Evolutionary conservation across 768 basidiomycete genomes (phyloP), one percentile per base, ranked within the genome.

Genomic region (Pilatotrama ljubarskyi): DNA sequence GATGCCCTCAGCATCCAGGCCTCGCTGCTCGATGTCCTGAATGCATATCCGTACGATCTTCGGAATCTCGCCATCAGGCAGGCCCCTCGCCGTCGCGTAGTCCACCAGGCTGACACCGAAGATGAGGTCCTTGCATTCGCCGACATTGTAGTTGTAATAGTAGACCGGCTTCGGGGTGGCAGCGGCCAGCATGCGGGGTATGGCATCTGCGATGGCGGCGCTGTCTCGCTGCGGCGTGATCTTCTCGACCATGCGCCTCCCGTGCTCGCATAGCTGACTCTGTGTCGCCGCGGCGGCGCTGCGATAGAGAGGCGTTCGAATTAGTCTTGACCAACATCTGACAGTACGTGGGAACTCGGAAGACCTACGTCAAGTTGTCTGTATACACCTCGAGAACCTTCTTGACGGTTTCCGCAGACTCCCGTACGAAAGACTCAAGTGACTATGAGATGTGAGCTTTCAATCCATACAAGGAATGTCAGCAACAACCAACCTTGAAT

Each of bases 61-160:
- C 0, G 95, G 95, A 32, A 90, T 78, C 9, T 88, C 84, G 11
- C 84, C 84, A 17, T 68, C 92, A 17, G 74, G 77, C 17, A 92
- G 75, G 42, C 83, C 84, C 62, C 93, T 84, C 9, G 91, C 82
- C 38, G 88, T 93, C 15, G 94, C 91, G 68, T 97, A 96, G 69
- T 95, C 94, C 40, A 89, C 86, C 58, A 97, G 75, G 64, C 84
- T 88, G 64, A 95, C 86, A 22, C 94, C 95, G 69, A 96, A 97
- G 35, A 95, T 90, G 24, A 97, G 74, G 72, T 95, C 93, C 52
- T 82, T 84, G 69, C 94, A 97, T 69, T 87, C 85, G 24, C 95
- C 95, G 24, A 96, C 89, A 61, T 81, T 78, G 56, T 83, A 88
- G 69, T 91, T 87, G 66, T 89, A 80, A 73, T 94, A 93, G 66